Evolutionary conservation across 1,139 yeast species (phyloP).

Genomic region (Hemisphaericaspora xylofermentans): DNA sequence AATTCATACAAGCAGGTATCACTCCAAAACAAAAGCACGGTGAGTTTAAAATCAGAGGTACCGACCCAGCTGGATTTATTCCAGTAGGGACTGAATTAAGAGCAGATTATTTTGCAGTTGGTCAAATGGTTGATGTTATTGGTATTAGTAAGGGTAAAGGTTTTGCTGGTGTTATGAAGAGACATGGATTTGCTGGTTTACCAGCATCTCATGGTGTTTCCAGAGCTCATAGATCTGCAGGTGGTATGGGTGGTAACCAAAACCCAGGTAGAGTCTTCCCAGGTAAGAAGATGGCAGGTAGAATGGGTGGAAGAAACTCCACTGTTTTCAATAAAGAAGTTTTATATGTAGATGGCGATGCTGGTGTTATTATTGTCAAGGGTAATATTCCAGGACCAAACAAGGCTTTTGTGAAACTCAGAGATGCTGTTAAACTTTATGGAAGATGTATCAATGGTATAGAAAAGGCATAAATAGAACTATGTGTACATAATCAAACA

Average conservation of each 20-base stretch:
- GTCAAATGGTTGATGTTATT: conserved; percentile 80
- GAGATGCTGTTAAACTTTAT: conserved; percentile 63
- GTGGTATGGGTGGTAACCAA: conserved; percentile 95
- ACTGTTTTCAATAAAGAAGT: conserved; percentile 80
- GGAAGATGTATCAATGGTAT: conserved; percentile 31
- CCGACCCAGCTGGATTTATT: conserved; percentile 59
- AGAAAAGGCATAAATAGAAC: neutral
- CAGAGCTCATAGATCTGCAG: conserved; percentile 90
- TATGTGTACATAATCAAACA: neutral
- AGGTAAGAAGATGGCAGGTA: conserved; percentile 98
- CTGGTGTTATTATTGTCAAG: conserved; percentile 78
- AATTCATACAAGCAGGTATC: conserved; percentile 75
- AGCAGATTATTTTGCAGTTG: conserved; percentile 82
- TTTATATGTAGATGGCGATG: conserved; percentile 74
- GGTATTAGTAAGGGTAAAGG: conserved; percentile 93
- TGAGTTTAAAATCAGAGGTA: conserved; percentile 70
- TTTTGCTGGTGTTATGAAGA: conserved; percentile 97
- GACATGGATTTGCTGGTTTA: conserved; percentile 89
- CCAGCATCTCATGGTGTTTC: conserved; percentile 97
- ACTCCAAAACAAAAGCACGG: conserved; percentile 76
- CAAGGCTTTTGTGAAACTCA: conserved; percentile 69
- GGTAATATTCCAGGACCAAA: conserved; percentile 93
- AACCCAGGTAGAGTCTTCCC: conserved; percentile 96
- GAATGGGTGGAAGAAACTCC: conserved; percentile 77
- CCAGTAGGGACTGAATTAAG: conserved; percentile 76